A percentile compares a stretch with the other conserved stretches of the same genome.
These are phyloP conservation scores for Xerocomellus intermedius DNA, from an alignment of 768 basidiomycete genomes.

Conservation along the genomic window DNA sequence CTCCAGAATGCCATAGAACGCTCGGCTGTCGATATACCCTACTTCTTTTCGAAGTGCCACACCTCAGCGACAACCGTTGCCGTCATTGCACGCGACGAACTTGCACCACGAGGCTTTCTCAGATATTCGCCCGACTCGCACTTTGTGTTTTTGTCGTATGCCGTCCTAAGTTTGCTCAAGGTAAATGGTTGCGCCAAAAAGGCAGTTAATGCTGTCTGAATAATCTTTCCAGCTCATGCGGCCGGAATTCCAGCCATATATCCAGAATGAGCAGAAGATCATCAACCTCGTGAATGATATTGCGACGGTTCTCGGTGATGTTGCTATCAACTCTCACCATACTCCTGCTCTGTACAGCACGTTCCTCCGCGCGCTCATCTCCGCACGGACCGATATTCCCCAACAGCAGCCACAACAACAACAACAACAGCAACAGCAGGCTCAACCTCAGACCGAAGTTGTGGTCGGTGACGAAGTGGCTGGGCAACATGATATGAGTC, in stretches of 20 bases:
- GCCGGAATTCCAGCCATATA: constrained; percentile 76
- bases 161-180: constrained; percentile 89
- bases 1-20: constrained; percentile 93
- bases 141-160: constrained; percentile 91
- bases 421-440: constrained; percentile 18
- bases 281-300: constrained; percentile 74
- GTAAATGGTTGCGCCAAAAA: constrained; percentile 37
- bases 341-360: constrained; percentile 88
- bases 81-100: constrained; percentile 69
- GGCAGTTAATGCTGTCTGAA: constrained; percentile 10
- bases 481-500: constrained; percentile 29
- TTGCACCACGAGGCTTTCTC: constrained; percentile 74
- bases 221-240: constrained; percentile 62
- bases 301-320: constrained; percentile 72
- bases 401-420: constrained; percentile 17
- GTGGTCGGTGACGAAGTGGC: constrained; percentile 18
- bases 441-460: constrained; percentile 20
- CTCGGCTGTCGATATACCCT: constrained; percentile 65
- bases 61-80: constrained; percentile 69
- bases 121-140: constrained; percentile 87
- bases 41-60: constrained; percentile 83
- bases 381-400: constrained; percentile 42
- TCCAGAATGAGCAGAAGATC: constrained; percentile 71
- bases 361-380: constrained; percentile 76
- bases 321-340: constrained; percentile 77